These are phyloP conservation scores for Tetradesmus obliquus DNA, from an alignment of 139 green algal species.

Conservation along the genomic window DNA sequence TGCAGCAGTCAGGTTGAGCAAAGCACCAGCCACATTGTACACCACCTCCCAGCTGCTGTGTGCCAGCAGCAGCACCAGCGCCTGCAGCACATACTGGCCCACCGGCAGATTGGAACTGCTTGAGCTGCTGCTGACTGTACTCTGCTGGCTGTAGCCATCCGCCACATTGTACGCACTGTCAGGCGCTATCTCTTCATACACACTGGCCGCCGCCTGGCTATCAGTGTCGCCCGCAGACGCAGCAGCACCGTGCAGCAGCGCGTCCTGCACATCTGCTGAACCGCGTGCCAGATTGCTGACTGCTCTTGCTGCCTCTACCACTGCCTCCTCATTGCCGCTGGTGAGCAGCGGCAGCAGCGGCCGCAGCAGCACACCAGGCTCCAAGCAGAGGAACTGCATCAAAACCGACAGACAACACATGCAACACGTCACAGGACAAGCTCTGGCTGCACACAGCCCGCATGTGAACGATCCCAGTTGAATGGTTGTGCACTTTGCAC, in stretches of 20 bases:
- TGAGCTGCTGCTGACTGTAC: neutral
- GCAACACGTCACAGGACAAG: neutral
- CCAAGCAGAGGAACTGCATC: conserved; percentile 47
- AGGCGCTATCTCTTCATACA: conserved; percentile 16
- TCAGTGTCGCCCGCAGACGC: neutral
- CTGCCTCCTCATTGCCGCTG: conserved; percentile 65
- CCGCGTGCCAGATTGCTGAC: conserved; percentile 65
- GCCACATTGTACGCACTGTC: neutral
- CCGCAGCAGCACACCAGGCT: conserved; percentile 45
- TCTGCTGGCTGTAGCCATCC: neutral
- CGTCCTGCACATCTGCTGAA: neutral
- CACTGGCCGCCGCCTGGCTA: neutral
- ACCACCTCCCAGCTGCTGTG: conserved; percentile 66
- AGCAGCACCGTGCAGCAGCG: neutral
- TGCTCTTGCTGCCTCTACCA: conserved; percentile 62
- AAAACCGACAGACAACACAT: neutral
- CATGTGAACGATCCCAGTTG: neutral
- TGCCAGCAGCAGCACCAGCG: conserved; percentile 62
- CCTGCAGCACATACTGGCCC: conserved; percentile 57
- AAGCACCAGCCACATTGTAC: conserved; percentile 39
- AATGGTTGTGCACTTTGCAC: too few species aligned
- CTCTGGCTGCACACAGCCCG: neutral
- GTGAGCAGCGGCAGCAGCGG: conserved; percentile 64
- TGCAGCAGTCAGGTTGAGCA: conserved; percentile 30
- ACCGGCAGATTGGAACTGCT: neutral